These are phyloP conservation scores for Porpolomopsis calyptriformis DNA, from an alignment of 768 basidiomycete genomes.

Conservation along the genomic window DNA sequence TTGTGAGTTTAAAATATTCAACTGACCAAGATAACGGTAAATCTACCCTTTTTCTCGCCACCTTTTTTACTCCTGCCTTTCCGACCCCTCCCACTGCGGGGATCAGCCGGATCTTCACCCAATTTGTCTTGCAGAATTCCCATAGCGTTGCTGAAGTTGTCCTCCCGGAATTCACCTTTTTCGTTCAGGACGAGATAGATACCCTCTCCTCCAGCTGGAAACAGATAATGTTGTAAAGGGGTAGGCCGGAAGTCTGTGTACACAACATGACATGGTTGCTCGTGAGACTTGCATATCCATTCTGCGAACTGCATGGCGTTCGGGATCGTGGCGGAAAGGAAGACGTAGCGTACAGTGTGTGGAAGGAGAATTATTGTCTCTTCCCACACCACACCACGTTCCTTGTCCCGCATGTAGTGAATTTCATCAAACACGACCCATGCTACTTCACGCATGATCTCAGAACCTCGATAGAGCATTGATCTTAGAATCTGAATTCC, in stretches of 20 bases:
- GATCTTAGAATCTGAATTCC: constrained; percentile 82
- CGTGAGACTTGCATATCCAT: constrained; percentile 96
- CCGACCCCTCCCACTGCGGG: constrained; percentile 70
- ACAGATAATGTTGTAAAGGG: constrained; percentile 95
- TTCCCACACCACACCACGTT: constrained; percentile 99
- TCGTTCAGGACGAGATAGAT: constrained; percentile 99
- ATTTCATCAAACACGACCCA: constrained; percentile 99
- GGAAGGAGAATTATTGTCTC: constrained; percentile 97
- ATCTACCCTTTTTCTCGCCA: constrained; percentile 79
- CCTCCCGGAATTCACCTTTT: constrained; percentile 92
- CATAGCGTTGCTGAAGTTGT: constrained; percentile 98
- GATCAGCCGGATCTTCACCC: constrained; percentile 90
- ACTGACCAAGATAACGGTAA: not conserved
- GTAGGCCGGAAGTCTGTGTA: constrained; percentile 99
- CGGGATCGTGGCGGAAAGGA: constrained; percentile 97
- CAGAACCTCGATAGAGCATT: constrained; percentile 97
- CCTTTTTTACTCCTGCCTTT: constrained; percentile 94
- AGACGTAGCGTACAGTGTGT: constrained; percentile 93
- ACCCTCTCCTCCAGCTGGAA: constrained; percentile 92
- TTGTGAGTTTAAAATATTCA: not conserved
- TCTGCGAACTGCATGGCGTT: constrained; percentile 99
- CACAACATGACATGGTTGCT: constrained; percentile 97
- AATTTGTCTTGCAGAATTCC: constrained; percentile 72
- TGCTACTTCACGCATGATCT: constrained; percentile 99
- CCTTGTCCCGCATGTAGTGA: constrained; percentile 99